These are phyloP conservation scores for Prosopis cineraria DNA, from an alignment of 306 rosid genomes.

Conservation along the genomic window DNA sequence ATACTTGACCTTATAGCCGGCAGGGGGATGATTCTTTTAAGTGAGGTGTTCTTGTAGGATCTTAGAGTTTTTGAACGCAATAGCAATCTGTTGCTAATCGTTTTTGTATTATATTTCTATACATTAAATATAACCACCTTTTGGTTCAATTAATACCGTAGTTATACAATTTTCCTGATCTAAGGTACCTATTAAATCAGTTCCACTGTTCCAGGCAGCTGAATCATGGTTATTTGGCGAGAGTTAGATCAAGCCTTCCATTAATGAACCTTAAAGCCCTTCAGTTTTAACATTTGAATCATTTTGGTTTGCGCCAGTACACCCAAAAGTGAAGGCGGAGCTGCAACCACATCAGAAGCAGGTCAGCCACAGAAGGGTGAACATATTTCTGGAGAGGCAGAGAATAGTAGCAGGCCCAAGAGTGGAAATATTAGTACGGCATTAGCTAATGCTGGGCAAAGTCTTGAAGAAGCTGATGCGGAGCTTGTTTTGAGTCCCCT, in stretches of 20 bases:
- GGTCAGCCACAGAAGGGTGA: slow-evolving; percentile 48
- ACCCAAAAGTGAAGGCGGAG: slow-evolving; percentile 50
- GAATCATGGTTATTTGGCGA: slow-evolving; percentile 13
- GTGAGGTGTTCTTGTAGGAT: slow-evolving; percentile 1
- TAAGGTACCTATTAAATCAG: neutral
- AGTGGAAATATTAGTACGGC: slow-evolving; percentile 51
- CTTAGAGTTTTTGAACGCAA: no score
- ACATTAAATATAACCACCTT: neutral
- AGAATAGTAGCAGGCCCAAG: slow-evolving; percentile 40
- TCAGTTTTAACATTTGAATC: slow-evolving; percentile 28
- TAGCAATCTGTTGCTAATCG: no score
- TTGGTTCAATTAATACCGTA: neutral
- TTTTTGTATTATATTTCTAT: neutral
- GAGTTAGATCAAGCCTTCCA: slow-evolving; percentile 17
- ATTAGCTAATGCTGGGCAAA: slow-evolving; percentile 74
- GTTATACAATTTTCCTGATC: neutral
- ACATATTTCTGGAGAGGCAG: slow-evolving; percentile 44
- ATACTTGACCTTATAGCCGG: neutral
- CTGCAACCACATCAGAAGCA: slow-evolving; percentile 46
- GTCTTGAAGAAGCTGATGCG: slow-evolving; percentile 78
- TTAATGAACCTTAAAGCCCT: neutral
- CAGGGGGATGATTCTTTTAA: neutral
- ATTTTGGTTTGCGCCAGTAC: slow-evolving; percentile 44
- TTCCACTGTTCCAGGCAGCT: neutral
- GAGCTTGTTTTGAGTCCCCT: slow-evolving; percentile 92